phyloP scores from a whole-genome alignment of 2,329 filamentous ascomycete genomes.

The Fusarium sublunatum region DNA sequence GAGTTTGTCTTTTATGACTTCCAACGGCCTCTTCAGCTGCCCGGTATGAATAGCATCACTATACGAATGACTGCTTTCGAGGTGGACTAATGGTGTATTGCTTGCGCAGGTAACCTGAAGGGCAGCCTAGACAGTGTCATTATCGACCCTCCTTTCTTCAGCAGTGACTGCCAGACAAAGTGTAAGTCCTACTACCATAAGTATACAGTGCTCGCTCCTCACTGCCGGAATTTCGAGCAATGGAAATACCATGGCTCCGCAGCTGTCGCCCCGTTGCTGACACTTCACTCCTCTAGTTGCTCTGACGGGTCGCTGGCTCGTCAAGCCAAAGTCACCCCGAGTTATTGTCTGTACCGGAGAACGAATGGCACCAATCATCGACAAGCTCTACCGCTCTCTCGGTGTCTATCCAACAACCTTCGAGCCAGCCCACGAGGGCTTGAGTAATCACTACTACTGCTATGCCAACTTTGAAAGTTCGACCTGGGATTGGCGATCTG shows the following conservation, averaged over 20 bases:
- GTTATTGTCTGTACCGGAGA: conserved; percentile 82
- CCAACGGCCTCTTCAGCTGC: conserved; percentile 72
- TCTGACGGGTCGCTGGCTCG: conserved; percentile 79
- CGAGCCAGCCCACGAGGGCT: conserved; percentile 74
- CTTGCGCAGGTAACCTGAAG: conserved; percentile 63
- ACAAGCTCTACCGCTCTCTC: conserved; percentile 73
- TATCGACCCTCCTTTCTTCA: conserved; percentile 82
- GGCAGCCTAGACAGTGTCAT: conserved; percentile 75
- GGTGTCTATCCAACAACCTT: conserved; percentile 74
- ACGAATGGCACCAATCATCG: conserved; percentile 74
- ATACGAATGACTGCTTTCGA: neutral
- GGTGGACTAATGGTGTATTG: neutral
- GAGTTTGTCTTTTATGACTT: conserved; percentile 83
- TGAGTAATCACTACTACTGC: conserved; percentile 85
- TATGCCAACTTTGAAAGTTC: conserved; percentile 81
- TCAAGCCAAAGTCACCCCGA: conserved; percentile 56
- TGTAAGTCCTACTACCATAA: conserved; percentile 55
- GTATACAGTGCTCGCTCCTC: neutral
- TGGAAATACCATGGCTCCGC: neutral
- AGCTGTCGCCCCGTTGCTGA: conserved; percentile 24
- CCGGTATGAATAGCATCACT: conserved; percentile 53
- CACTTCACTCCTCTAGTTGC: conserved; percentile 63
- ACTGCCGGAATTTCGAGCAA: neutral
- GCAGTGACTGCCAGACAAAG: conserved; percentile 84
- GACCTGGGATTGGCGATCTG: conserved; percentile 57